These are phyloP conservation scores for Dictyostelium intermedium DNA, from an alignment of 78 protist genomes.

Conservation along the genomic window DNA sequence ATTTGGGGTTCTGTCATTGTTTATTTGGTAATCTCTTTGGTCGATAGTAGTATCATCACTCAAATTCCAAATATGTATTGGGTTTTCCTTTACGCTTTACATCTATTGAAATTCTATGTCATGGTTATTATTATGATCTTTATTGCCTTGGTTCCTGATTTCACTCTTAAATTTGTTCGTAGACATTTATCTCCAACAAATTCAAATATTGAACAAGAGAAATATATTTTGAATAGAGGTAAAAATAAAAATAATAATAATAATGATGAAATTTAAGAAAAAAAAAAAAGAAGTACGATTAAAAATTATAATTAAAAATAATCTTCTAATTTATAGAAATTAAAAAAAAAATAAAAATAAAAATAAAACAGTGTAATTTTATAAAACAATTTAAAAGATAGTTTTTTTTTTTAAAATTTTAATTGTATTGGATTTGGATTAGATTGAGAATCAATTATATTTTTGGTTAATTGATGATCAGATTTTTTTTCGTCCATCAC, in stretches of 20 bases:
- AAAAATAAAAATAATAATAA: background rate
- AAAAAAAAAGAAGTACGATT: background rate
- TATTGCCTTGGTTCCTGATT: slow-evolving; percentile 46
- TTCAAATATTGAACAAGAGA: slow-evolving; percentile 4
- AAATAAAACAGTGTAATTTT: background rate
- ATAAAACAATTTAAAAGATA: background rate
- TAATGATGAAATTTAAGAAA: background rate
- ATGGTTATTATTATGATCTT: slow-evolving; percentile 17
- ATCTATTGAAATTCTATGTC: slow-evolving; percentile 5
- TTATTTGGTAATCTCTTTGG: background rate
- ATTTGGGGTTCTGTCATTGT: background rate
- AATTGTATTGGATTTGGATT: background rate
- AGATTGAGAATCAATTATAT: background rate
- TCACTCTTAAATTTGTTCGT: slow-evolving; percentile 15
- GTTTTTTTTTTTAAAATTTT: background rate
- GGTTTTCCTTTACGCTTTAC: background rate
- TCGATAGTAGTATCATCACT: background rate
- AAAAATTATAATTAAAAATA: background rate
- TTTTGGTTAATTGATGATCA: background rate
- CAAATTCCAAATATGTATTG: slow-evolving; percentile 3
- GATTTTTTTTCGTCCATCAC: background rate
- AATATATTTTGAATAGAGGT: background rate
- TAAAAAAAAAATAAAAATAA: background rate
- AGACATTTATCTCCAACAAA: background rate
- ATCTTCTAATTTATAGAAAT: background rate